Base-by-base conservation (phyloP, 2,329 filamentous ascomycete species). In the Neofusicoccum cordaticola region DNA sequence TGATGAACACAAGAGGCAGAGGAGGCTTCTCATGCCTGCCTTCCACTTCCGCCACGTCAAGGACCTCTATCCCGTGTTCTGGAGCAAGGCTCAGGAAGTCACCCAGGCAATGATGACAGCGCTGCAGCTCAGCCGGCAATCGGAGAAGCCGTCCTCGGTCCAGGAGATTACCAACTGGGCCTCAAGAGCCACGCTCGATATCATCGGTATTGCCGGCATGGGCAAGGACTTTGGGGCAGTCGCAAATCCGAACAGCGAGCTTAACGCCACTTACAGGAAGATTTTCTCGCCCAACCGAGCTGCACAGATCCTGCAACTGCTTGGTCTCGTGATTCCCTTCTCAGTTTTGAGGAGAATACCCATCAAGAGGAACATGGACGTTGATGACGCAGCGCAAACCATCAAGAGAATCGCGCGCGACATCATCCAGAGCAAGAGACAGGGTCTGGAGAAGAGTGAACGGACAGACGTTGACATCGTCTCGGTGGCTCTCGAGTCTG, bases 1-100 rank as follows among this genome's bases (percentile, higher is more conserved):
- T n/a, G 91, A 96, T 12, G 91, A 93, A 71, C 94, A 97, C 76
- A 95, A 90, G 79, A 80, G 86, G n/a, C 82, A 84, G 69, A 71
- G 82, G 42, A 82, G 79, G 68, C 73, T 77, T 13, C 71, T 84
- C 8, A 80, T 80, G 76, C 82, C 82, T 0, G 81, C 82, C 1
- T 84, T 84, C 67, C 74, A 79, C 4, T 83, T 81, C 68, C 75
- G 82, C 27, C 82, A 84, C 66, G 71, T 83, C 70, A 83, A 83
- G 66, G 79, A 83, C 60, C 72, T 83, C 1, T 82, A 83, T 61
- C 77, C 79, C 0, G 71, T 79, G 1, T 83, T 83, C 71, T 84
- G 82, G 81, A 66, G 66, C n/a, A 84, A 83, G 66, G 75, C 79
- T 1, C 69, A 72, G 7, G 81, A 83, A 65, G 73, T 81, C 71